Percentiles rank a stretch among this genome's conserved stretches.
These are phyloP conservation scores for Eucalyptus curtisii DNA, from an alignment of 345 rosid genomes.

Conservation along the genomic window DNA sequence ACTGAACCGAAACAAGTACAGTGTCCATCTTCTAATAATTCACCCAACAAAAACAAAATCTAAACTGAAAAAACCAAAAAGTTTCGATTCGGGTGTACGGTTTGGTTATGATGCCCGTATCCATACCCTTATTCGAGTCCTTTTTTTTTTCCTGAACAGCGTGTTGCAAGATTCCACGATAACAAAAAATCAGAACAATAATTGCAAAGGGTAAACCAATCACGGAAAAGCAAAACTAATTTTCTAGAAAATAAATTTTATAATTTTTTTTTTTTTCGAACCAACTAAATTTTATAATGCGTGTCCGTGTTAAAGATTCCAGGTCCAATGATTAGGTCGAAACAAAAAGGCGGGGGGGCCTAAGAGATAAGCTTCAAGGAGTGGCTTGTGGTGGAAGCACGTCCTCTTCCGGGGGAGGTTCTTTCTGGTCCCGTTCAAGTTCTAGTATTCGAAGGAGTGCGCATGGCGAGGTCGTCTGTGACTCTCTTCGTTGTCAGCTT, in stretches of 20 bases:
- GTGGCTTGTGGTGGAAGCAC: background rate
- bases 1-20: no score
- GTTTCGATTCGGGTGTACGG: no score
- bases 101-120: no score
- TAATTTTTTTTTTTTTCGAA: no score
- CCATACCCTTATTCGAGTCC: background rate
- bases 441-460: background rate
- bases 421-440: background rate
- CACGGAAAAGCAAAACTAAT: background rate
- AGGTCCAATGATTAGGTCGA: background rate
- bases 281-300: background rate
- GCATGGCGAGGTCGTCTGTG: background rate
- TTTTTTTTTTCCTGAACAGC: background rate
- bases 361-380: background rate
- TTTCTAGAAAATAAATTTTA: background rate
- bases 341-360: background rate
- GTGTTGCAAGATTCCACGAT: background rate
- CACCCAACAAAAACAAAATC: no score
- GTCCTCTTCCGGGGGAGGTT: background rate
- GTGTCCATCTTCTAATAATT: no score
- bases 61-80: no score
- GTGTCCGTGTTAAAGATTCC: background rate
- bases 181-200: background rate
- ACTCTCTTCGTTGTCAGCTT: background rate
- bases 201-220: background rate